phyloP scores from a whole-genome alignment of 2,329 filamentous ascomycete species.

The Phoma sp. region DNA sequence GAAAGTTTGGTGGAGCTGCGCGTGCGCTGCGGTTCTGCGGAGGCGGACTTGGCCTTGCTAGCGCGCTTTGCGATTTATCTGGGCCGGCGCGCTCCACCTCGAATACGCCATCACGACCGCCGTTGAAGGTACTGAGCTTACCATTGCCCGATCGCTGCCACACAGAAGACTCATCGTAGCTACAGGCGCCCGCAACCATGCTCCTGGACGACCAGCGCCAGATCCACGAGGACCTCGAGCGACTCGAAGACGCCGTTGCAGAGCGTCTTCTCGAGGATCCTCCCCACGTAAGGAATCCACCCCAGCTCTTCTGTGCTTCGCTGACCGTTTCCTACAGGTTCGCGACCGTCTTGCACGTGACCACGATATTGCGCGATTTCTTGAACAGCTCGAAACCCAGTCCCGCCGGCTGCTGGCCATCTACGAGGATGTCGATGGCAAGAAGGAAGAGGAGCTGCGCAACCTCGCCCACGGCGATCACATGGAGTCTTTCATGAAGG shows the following conservation, averaged over 20 bases:
- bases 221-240: constrained; percentile 94
- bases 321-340: constrained; percentile 62
- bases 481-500: constrained; percentile 89
- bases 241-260: constrained; percentile 90
- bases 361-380: constrained; percentile 86
- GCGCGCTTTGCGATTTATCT: constrained; percentile 26
- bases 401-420: constrained; percentile 80
- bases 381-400: constrained; percentile 86
- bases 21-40: constrained; percentile 15
- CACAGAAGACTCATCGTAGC: constrained; percentile 23
- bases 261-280: constrained; percentile 90
- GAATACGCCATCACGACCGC: constrained; percentile 21
- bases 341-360: constrained; percentile 88
- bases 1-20: constrained; percentile 34
- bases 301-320: neutral
- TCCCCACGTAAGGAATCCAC: constrained; percentile 69
- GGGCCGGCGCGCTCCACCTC: constrained; percentile 20
- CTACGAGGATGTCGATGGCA: constrained; percentile 78
- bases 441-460: constrained; percentile 79
- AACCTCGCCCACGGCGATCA: constrained; percentile 83
- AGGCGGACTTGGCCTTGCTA: constrained; percentile 19
- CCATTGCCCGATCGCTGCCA: constrained; percentile 16
- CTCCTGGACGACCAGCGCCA: constrained; percentile 91
- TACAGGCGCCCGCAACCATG: constrained; percentile 58
- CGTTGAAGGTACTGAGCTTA: constrained; percentile 32